Evolutionary conservation across 805 yeast genomes (phyloP).

Genomic region (Sugiyamaella chiloensis): DNA sequence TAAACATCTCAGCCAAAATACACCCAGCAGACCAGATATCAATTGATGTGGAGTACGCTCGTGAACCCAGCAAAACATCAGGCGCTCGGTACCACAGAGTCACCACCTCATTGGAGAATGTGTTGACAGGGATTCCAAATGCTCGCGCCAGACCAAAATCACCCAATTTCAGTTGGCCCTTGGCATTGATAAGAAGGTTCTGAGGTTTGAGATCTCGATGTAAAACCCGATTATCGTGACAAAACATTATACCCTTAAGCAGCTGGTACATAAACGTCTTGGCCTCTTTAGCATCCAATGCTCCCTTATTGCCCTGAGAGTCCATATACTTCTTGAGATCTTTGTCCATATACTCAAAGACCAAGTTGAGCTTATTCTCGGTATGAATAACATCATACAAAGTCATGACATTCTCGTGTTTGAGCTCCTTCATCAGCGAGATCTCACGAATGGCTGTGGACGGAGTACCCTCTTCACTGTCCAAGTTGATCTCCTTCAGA

Average conservation of each 20-base stretch:
- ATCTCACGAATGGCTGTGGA: conserved; percentile 97
- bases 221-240: conserved; percentile 80
- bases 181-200: conserved; percentile 79
- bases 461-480: conserved; percentile 97
- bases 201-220: conserved; percentile 92
- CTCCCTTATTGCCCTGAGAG: conserved; percentile 69
- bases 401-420: conserved; percentile 89
- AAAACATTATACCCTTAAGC: conserved; percentile 81
- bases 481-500: conserved; percentile 87
- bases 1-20: conserved; percentile 95
- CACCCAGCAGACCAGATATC: conserved; percentile 99
- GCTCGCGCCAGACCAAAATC: conserved; percentile 98
- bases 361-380: conserved; percentile 90
- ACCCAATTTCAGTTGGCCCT: conserved; percentile 90
- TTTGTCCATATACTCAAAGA: conserved; percentile 89
- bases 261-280: conserved; percentile 94
- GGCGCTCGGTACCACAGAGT: conserved; percentile 99
- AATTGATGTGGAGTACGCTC: conserved; percentile 93
- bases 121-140: conserved; percentile 95
- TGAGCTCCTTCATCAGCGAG: conserved; percentile 89
- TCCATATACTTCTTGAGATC: conserved; percentile 96
- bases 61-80: conserved; percentile 89
- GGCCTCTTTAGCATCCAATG: conserved; percentile 66
- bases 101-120: conserved; percentile 96
- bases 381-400: conserved; percentile 95